Conservation (phyloP, 495 filamentous ascomycete genomes). For the Tuber magnatum region DNA sequence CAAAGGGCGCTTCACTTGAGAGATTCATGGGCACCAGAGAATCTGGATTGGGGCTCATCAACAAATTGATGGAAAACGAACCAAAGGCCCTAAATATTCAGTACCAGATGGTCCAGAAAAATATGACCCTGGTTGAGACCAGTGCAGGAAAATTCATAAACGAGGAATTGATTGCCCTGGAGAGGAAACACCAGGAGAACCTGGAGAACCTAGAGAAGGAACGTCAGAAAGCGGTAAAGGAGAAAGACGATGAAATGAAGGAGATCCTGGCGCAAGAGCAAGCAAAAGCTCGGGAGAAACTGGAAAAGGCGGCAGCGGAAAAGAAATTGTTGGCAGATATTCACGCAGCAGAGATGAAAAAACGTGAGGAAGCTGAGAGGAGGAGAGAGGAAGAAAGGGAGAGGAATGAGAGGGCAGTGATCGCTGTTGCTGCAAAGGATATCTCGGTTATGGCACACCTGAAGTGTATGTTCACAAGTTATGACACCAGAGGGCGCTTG, state of each 20-base stretch:
- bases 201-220: constrained; percentile 21
- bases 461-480: not conserved
- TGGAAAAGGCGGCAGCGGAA: not conserved
- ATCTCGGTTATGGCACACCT: not conserved
- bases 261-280: not conserved
- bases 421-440: not conserved
- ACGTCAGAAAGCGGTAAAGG: constrained; percentile 30
- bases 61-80: constrained; percentile 14
- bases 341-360: not conserved
- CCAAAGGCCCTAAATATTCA: constrained; percentile 41
- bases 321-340: not conserved
- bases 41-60: constrained; percentile 41
- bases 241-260: constrained; percentile 27
- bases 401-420: not conserved
- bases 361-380: not conserved
- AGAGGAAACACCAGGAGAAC: constrained; percentile 23
- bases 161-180: constrained; percentile 31
- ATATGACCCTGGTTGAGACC: constrained; percentile 41
- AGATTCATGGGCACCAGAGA: constrained; percentile 37
- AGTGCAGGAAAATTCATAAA: constrained; percentile 40
- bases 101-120: constrained; percentile 41
- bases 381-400: not conserved
- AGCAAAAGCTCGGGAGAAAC: not conserved
- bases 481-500: not conserved
- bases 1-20: constrained; percentile 30